These are phyloP conservation scores for Thielaviopsis populi DNA, from an alignment of 2,329 filamentous ascomycete genomes.

Conservation along the genomic window DNA sequence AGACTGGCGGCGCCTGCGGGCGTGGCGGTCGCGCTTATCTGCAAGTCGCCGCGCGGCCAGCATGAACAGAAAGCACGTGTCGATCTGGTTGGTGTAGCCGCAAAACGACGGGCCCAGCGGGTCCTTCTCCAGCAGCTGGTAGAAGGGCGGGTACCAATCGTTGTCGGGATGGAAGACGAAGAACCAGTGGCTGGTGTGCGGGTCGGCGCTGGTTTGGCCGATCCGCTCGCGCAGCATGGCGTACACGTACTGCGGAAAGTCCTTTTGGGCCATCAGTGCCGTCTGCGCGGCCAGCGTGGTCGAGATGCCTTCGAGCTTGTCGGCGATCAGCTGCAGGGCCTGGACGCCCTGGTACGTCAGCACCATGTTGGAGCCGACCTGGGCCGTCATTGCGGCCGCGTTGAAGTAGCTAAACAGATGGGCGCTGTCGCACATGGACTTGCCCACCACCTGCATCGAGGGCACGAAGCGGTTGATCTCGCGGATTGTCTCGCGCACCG, in stretches of 20 bases:
- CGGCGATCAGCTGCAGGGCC: conserved; percentile 25
- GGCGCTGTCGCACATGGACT: conserved; percentile 24
- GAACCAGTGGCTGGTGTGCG: conserved; percentile 25
- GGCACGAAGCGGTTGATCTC: conserved; percentile 21
- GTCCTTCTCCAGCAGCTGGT: conserved; percentile 25
- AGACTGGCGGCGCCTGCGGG: conserved; percentile 19
- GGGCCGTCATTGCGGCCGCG: conserved; percentile 22
- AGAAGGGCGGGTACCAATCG: conserved; percentile 29
- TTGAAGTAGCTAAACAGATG: conserved; percentile 24
- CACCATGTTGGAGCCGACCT: conserved; percentile 25
- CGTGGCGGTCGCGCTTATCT: conserved; percentile 20
- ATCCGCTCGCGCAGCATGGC: conserved; percentile 27
- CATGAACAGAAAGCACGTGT: conserved; percentile 29
- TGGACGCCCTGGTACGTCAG: conserved; percentile 26
- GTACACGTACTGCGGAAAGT: conserved; percentile 26
- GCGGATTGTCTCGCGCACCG: conserved; percentile 14
- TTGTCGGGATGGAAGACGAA: conserved; percentile 30
- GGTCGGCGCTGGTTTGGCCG: conserved; percentile 23
- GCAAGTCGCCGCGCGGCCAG: conserved; percentile 23
- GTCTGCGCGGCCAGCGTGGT: conserved; percentile 25
- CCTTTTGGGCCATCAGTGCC: conserved; percentile 25
- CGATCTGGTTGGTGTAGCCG: conserved; percentile 29
- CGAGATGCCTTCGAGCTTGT: conserved; percentile 24
- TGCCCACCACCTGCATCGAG: conserved; percentile 25
- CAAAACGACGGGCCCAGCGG: conserved; percentile 26